Conservation (phyloP, 306 rosid species). For the Quercus alba region DNA sequence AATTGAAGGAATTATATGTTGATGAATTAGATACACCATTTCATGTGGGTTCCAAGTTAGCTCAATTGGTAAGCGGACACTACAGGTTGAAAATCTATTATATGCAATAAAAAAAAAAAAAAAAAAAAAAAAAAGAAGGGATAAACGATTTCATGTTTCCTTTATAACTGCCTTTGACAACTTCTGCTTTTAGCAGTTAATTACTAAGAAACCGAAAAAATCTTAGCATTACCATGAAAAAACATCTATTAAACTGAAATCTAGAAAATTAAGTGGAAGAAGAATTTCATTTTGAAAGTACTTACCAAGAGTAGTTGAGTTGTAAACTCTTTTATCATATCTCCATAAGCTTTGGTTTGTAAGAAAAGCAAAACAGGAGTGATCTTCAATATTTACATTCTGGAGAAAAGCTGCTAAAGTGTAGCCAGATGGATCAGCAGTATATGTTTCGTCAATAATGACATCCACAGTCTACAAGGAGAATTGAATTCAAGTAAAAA, state of each 20-base stretch:
- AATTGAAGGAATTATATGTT: background rate
- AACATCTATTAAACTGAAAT: too few relatives aligned
- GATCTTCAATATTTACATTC: conserved; percentile 67
- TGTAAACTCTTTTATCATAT: conserved; percentile 64
- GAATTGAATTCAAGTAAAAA: conserved; percentile 6
- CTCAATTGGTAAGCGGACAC: too few relatives aligned
- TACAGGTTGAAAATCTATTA: too few relatives aligned
- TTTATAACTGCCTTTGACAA: too few relatives aligned
- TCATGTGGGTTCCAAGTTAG: too few relatives aligned
- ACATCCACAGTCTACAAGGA: conserved; percentile 80
- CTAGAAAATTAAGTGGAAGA: background rate
- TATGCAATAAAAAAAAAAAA: too few relatives aligned
- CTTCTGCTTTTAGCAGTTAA: too few relatives aligned
- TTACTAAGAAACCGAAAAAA: too few relatives aligned
- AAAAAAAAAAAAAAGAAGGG: too few relatives aligned
- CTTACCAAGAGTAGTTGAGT: conserved; percentile 56
- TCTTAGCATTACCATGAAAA: too few relatives aligned
- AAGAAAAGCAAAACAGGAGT: conserved; percentile 81
- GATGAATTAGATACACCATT: background rate
- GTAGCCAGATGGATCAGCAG: conserved; percentile 55
- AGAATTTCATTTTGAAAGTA: background rate
- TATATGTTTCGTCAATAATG: conserved; percentile 72
- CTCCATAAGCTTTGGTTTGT: conserved; percentile 86
- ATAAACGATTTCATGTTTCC: background rate
- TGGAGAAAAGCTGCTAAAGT: conserved; percentile 59